These are phyloP conservation scores for Emydomyces testavorans DNA, from an alignment of 2,329 filamentous ascomycete genomes.

Conservation along the genomic window DNA sequence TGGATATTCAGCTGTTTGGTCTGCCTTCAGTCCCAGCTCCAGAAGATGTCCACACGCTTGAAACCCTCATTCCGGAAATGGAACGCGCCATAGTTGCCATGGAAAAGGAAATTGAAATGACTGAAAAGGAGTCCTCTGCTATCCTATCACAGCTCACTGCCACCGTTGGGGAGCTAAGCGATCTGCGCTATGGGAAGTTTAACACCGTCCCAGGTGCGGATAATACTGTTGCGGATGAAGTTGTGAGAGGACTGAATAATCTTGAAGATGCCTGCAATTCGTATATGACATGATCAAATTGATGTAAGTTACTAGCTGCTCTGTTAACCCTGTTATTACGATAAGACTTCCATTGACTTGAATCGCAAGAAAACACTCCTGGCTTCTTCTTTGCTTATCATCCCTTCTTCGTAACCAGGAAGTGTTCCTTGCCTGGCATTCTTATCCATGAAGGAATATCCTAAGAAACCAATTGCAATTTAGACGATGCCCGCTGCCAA, in stretches of 20 bases:
- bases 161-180: conserved; percentile 62
- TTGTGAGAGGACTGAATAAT: conserved; percentile 53
- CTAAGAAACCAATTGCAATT: background rate
- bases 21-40: conserved; percentile 32
- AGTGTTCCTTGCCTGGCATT: background rate
- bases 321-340: background rate
- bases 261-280: conserved; percentile 53
- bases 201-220: conserved; percentile 42
- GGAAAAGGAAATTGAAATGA: conserved; percentile 53
- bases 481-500: background rate
- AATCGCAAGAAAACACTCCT: background rate
- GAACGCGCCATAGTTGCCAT: conserved; percentile 54
- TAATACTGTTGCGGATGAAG: conserved; percentile 50
- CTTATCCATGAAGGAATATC: background rate
- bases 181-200: conserved; percentile 69
- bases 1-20: conserved; percentile 51
- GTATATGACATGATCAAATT: conserved; percentile 11
- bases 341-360: background rate
- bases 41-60: conserved; percentile 47
- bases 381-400: background rate
- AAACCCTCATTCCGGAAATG: conserved; percentile 57
- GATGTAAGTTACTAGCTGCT: background rate
- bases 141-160: conserved; percentile 52
- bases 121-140: conserved; percentile 53
- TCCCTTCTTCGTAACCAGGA: background rate